Base-by-base conservation (phyloP, 2,329 filamentous ascomycete species). In the Sordariomycetes sp. region DNA sequence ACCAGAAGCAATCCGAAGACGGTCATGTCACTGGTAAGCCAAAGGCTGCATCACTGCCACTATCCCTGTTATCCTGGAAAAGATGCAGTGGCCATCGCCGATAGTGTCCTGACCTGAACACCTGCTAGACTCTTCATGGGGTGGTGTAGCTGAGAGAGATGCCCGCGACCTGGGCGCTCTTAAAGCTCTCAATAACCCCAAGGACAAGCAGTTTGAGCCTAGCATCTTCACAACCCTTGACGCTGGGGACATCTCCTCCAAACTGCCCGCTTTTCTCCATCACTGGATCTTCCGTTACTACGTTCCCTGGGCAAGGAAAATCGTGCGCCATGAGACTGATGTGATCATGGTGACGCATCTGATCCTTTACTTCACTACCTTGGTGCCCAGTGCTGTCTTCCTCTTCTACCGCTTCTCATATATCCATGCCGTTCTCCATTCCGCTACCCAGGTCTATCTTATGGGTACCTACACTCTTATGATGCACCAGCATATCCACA, bases 401-500 rank as follows among this genome's bases (percentile, higher is more conserved):
- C 76, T 93, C 14, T 89, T 82, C 70, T 75, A 78, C 64, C 73
- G 77, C 65, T 92, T 92, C 71, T 79, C 77, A 11, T 89, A 81
- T 72, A 63, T 80, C 43, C 89, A 91, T 69, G 89, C 79, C 11
- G 63, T 89, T 18, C 63, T 84, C 32, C 89, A 93, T 66, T 75
- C 78, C 57, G 65, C 80, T 11, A 83, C 90, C 76, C 83, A 88
- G 64, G 72, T 80, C 37, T 88, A 79, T 67, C 91, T 86, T 66
- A 81, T 85, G 57, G 88, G 88, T 8, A 76, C 85, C 1, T 93
- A 90, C 71, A 93, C 88, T 0, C 76, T 93, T 43, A 83, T 93
- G 81, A 88, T 89, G 79, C 89, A 93, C 65, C 88, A 93, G 66
- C 89, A 93, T 68, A 92, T 93, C 64, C 89, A 93, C 68, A 84